Evolutionary conservation across 805 yeast genomes (phyloP).

Genomic region (Brettanomyces bruxellensis): DNA sequence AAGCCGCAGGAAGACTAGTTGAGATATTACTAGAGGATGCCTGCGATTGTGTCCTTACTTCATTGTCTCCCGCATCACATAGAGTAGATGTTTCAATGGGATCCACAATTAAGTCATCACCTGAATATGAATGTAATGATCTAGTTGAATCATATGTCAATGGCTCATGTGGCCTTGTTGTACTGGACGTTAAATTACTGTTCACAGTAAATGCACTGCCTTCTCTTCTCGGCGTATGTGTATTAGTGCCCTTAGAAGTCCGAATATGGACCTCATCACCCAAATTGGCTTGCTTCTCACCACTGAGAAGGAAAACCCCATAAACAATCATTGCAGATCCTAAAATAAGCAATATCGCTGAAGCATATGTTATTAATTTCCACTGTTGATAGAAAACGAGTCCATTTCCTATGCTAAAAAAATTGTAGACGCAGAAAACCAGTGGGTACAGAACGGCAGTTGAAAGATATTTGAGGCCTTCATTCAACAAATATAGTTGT

Average conservation of each 20-base stretch:
- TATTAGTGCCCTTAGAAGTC: background rate
- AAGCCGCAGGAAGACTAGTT: conserved; percentile 5
- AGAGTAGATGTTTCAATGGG: background rate
- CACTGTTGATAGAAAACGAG: conserved; percentile 50
- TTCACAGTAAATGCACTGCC: no score
- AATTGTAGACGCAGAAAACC: conserved; percentile 75
- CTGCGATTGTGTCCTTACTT: background rate
- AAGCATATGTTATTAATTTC: conserved; percentile 24
- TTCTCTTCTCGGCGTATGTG: no score
- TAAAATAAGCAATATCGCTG: conserved; percentile 30
- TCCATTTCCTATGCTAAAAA: conserved; percentile 59
- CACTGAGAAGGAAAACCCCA: conserved; percentile 61
- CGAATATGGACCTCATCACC: background rate
- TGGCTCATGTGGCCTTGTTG: no score
- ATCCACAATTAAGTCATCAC: background rate
- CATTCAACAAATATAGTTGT: conserved; percentile 66
- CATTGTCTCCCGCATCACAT: background rate
- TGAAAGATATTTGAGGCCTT: conserved; percentile 60
- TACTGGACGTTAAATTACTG: no score
- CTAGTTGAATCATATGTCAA: no score
- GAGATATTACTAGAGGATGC: background rate
- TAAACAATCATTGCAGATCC: conserved; percentile 46
- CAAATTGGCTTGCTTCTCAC: background rate
- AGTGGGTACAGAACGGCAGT: conserved; percentile 78
- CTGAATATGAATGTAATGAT: no score